Conservation (phyloP, 2,329 filamentous ascomycete species). For the Phialophora verrucosa region DNA sequence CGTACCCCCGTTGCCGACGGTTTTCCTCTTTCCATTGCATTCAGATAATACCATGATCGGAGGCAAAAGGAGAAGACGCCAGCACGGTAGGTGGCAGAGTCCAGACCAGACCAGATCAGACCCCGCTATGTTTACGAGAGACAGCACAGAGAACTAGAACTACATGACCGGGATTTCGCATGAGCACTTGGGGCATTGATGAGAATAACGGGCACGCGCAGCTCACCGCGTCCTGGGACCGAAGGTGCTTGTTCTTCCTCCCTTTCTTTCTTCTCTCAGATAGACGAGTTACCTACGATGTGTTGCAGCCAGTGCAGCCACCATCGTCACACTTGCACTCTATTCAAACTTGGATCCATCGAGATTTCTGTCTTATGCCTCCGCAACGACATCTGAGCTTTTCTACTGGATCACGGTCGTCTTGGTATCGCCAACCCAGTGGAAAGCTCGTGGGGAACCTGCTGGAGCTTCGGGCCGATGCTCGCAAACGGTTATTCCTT, state of each 20-base stretch:
- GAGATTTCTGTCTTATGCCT: neutral
- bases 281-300: neutral
- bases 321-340: neutral
- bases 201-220: no score
- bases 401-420: neutral
- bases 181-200: no score
- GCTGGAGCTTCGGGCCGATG: no score
- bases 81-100: neutral
- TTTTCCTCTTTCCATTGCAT: neutral
- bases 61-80: neutral
- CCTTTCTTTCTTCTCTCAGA: neutral
- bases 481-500: no score
- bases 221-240: no score
- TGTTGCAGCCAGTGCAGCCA: neutral
- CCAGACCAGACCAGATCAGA: neutral
- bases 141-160: neutral
- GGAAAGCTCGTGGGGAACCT: neutral
- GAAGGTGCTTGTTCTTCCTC: no score
- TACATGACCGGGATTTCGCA: no score
- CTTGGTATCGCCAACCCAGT: neutral
- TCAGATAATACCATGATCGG: neutral
- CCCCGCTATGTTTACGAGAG: neutral
- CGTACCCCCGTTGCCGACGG: neutral
- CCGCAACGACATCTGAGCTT: neutral
- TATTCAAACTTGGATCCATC: neutral